Evolutionary conservation across 2,329 filamentous ascomycete species (phyloP).

Genomic region (Tympanopsis confertula): DNA sequence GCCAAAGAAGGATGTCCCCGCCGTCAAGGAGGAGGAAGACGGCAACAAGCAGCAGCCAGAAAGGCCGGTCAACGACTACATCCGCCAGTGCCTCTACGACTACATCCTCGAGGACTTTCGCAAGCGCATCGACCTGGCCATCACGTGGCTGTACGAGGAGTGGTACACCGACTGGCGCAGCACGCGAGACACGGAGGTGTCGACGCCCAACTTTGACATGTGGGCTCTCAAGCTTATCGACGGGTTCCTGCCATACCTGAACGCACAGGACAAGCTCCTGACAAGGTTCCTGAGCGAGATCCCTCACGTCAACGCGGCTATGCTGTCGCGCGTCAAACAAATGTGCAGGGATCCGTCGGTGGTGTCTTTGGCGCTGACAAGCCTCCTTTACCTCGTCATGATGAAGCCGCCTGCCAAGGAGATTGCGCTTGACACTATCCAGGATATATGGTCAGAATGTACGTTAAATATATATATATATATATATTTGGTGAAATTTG

Average conservation of each 20-base stretch:
- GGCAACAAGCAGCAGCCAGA: constrained; percentile 9
- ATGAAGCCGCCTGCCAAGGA: constrained; percentile 55
- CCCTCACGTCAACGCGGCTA: constrained; percentile 60
- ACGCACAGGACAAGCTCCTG: constrained; percentile 77
- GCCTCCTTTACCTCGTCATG: constrained; percentile 55
- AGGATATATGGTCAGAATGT: constrained; percentile 59
- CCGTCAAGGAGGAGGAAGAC: not conserved
- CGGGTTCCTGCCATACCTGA: constrained; percentile 80
- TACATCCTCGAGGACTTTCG: constrained; percentile 91
- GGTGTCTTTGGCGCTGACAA: constrained; percentile 50
- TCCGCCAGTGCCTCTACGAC: constrained; percentile 70
- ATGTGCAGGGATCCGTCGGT: constrained; percentile 57
- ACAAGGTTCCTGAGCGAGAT: constrained; percentile 88
- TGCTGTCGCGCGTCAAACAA: constrained; percentile 62
- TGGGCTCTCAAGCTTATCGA: constrained; percentile 77
- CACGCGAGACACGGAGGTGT: constrained; percentile 24
- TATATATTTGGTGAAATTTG: constrained; percentile 2
- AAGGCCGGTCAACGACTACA: constrained; percentile 48
- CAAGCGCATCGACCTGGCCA: constrained; percentile 75
- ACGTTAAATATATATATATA: constrained; percentile 19
- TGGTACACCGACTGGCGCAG: constrained; percentile 77
- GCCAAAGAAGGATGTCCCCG: constrained; percentile 53
- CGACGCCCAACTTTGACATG: constrained; percentile 60
- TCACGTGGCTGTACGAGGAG: constrained; percentile 91
- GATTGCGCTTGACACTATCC: constrained; percentile 50